Base-by-base conservation (phyloP, 2,329 filamentous ascomycete species). In the Cladosporium oxysporum region DNA sequence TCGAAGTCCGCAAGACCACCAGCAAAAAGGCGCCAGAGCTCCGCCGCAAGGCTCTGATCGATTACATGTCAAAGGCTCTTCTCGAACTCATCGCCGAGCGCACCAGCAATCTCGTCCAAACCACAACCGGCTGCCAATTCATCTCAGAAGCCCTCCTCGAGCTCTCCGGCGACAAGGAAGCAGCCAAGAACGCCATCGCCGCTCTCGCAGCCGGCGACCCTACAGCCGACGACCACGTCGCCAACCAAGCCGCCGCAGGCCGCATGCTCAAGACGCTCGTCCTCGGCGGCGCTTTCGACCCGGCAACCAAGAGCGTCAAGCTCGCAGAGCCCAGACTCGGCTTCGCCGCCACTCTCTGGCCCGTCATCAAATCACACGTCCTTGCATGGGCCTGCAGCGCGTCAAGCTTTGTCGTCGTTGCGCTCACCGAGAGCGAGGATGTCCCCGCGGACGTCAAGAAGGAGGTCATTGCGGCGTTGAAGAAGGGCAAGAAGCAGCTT, bases 201-300 rank as follows among this genome's bases (percentile, higher is more conserved):
- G 73, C 76, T 10, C 74, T 85, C 10, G 79, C 79, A 0, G 71
- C 66, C 6, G 72, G 79, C 50, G 72, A 78, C 68, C 76, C 79
- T 16, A 77, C 77, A 21, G 79, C 78, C 18, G 80, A 83, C 62
- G 78, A 76, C 29, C 90, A 92, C 75, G 83, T 90, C 64, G 85
- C 88, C 29, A 82, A 85, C 72, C 84, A 85, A 44, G 76, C 87
- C 0, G 84, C 84, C 71, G 90, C 88, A 49, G 92, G 91, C 18
- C 90, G 92, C 66, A 90, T 97, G 89, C 85, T 98, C 73, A 97
- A 97, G 82, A 90, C 90, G 0, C 85, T 99, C 8, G 93, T 97
- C 28, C 90, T 92, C 64, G 95, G 95, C 50, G 95, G 96, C 29
- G 89, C 88, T 66, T 99, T 91, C 76, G 92, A 98, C 78, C 87